Evolutionary conservation across 192 early-diverging fungal genomes (phyloP), one percentile per base, ranked within the genome.

Genomic region (Dissophora globulifera): DNA sequence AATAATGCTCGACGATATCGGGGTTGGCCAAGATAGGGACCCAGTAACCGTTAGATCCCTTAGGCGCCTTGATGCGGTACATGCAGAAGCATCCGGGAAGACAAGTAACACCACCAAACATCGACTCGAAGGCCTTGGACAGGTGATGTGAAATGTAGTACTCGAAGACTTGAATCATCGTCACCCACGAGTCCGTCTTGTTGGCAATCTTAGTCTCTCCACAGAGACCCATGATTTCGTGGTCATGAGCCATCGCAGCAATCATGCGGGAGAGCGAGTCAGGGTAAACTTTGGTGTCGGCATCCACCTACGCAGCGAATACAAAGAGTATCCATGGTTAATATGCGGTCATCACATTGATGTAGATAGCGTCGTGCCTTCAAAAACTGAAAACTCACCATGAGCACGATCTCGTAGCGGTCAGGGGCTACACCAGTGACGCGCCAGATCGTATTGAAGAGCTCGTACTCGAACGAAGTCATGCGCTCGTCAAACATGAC

Each of bases 401-500:
- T 93, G 32, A 93, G 82, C 42, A 90, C 84, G 65, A 90, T 86
- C 71, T 94, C 93, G 64, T 90, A 94, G 26, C 85, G 85, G 48
- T 93, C 91, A 6, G 92, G 86, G 22, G 88, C 87, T 22, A 92
- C 88, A 19, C 89, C 89, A 3, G 85, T 86, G 6, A 93, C 79
- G 43, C 84, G 78, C 88, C 90, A 91, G 65, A 94, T 92, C 9
- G 85, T 81, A 50, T 89, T 89, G 78, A 93, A 94, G 52, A 94
- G 74, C 54, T 92, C 92, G 74, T 92, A 93, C 70, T 94, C 92
- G 45, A 94, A 82, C 50, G 85, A 85, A 5, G 92, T 93, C 91
- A 94, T 91, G 51, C 92, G 89, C 71, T 94, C 92, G 71, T 94
- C 90, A 81, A 92, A 94, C 86, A 93, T 92, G 27, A 91, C 93